A percentile compares a stretch with the other conserved stretches of the same genome.
Evolutionary conservation across 2,329 filamentous ascomycete genomes (phyloP).

Genomic region (Trichoderma harzianum): DNA sequence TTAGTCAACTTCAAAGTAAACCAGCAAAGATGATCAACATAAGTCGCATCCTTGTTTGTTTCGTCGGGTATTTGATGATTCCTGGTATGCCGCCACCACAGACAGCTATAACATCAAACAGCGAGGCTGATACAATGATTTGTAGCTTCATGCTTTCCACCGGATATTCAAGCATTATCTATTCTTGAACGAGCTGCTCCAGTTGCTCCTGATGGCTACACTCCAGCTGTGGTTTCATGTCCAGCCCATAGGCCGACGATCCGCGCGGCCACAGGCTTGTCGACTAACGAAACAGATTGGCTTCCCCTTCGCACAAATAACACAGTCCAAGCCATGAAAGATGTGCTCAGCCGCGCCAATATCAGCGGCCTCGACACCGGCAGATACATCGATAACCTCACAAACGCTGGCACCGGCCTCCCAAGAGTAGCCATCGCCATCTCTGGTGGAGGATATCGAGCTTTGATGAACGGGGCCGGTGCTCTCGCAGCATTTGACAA

Average conservation of each 20-base stretch:
- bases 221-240: slow-evolving; percentile 21
- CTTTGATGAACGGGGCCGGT: slow-evolving; percentile 73
- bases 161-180: background rate
- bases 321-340: slow-evolving; percentile 20
- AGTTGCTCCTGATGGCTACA: slow-evolving; percentile 20
- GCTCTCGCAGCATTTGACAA: slow-evolving; percentile 70
- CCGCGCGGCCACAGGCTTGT: slow-evolving; percentile 21
- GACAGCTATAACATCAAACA: background rate
- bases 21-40: background rate
- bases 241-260: slow-evolving; percentile 19
- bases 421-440: slow-evolving; percentile 64
- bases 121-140: background rate
- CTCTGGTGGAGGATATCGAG: slow-evolving; percentile 76
- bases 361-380: slow-evolving; percentile 21
- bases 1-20: background rate
- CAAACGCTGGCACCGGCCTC: slow-evolving; percentile 21
- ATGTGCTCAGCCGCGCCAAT: slow-evolving; percentile 20
- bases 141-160: background rate
- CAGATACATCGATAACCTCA: slow-evolving; percentile 21
- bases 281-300: slow-evolving; percentile 23
- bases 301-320: slow-evolving; percentile 20
- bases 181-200: background rate
- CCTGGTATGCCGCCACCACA: background rate
- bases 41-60: background rate
- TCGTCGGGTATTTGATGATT: background rate